These are phyloP conservation scores for Ajuga reptans DNA, from an alignment of 305 asterid species.

Conservation along the genomic window DNA sequence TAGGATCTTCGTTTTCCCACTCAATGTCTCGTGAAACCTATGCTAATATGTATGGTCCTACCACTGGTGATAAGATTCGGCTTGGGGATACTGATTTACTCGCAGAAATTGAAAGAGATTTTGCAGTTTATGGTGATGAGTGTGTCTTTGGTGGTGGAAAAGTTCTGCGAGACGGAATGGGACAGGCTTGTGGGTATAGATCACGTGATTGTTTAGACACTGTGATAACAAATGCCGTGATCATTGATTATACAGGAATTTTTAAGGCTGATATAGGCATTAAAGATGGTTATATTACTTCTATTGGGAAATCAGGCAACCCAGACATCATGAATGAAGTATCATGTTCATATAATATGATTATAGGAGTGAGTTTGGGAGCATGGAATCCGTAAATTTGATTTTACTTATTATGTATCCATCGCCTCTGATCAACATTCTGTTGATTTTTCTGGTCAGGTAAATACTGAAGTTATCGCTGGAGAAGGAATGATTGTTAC, in stretches of 20 bases:
- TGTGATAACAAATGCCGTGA: conserved; percentile 81
- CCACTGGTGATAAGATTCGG: conserved; percentile 76
- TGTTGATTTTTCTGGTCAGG: conserved; percentile 40
- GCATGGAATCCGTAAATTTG: conserved; percentile 4
- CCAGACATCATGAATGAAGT: conserved; percentile 71
- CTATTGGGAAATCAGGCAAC: conserved; percentile 84
- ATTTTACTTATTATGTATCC: background rate
- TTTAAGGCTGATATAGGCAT: conserved; percentile 89
- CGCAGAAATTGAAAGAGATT: conserved; percentile 81
- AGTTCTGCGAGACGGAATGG: conserved; percentile 87
- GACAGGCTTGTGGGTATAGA: conserved; percentile 70
- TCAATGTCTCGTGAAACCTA: conserved; percentile 61
- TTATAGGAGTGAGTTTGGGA: conserved; percentile 61
- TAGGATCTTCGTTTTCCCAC: conserved; percentile 50
- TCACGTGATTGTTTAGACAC: conserved; percentile 60
- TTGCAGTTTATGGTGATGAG: conserved; percentile 71
- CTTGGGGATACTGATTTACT: conserved; percentile 81
- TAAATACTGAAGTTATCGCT: conserved; percentile 80
- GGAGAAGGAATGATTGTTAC: conserved; percentile 94
- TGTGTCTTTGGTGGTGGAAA: conserved; percentile 97
- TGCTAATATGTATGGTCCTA: conserved; percentile 88
- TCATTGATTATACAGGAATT: conserved; percentile 84
- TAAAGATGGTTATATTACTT: conserved; percentile 54
- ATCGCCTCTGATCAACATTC: conserved; percentile 14
- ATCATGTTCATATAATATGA: conserved; percentile 30